Conservation (phyloP, 345 rosid genomes). For the Moringa oleifera region DNA sequence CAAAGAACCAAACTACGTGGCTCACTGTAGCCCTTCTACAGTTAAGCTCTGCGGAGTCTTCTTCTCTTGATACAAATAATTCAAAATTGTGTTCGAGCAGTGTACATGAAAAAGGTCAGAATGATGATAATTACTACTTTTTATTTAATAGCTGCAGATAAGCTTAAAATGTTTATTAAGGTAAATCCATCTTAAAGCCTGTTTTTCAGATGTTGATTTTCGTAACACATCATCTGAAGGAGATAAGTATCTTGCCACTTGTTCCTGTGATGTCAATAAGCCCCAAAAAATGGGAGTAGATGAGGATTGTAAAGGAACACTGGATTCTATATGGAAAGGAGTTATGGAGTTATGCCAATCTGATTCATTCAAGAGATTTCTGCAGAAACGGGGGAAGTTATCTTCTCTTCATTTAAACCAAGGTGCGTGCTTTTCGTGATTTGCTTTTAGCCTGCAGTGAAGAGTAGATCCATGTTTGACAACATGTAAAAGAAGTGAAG, state of each 20-base stretch:
- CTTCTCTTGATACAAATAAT: slow-evolving; percentile 37
- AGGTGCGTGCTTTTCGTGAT: slow-evolving; percentile 33
- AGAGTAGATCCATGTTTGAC: background rate
- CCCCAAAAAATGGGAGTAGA: slow-evolving; percentile 24
- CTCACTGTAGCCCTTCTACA: slow-evolving; percentile 92
- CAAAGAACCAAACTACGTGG: slow-evolving; percentile 95
- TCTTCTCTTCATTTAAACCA: slow-evolving; percentile 60
- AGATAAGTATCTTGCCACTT: slow-evolving; percentile 35
- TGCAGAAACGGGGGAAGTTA: slow-evolving; percentile 69
- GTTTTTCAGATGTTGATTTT: slow-evolving; percentile 37
- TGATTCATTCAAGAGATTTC: slow-evolving; percentile 64
- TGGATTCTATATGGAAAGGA: slow-evolving; percentile 68
- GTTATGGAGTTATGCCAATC: slow-evolving; percentile 62
- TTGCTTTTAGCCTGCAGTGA: background rate
- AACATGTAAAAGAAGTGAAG: no score
- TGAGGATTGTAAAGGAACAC: slow-evolving; percentile 40
- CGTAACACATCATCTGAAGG: slow-evolving; percentile 45
- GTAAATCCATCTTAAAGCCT: background rate
- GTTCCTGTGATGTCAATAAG: slow-evolving; percentile 41
- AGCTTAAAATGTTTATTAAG: background rate
- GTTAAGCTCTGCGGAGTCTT: slow-evolving; percentile 56
- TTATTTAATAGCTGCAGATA: background rate
- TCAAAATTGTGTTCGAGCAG: slow-evolving; percentile 39
- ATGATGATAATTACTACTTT: background rate
- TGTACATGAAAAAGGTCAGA: slow-evolving; percentile 48